Conservation (phyloP, 352 stramenopile species). For the Phytophthora pseudosyringae region DNA sequence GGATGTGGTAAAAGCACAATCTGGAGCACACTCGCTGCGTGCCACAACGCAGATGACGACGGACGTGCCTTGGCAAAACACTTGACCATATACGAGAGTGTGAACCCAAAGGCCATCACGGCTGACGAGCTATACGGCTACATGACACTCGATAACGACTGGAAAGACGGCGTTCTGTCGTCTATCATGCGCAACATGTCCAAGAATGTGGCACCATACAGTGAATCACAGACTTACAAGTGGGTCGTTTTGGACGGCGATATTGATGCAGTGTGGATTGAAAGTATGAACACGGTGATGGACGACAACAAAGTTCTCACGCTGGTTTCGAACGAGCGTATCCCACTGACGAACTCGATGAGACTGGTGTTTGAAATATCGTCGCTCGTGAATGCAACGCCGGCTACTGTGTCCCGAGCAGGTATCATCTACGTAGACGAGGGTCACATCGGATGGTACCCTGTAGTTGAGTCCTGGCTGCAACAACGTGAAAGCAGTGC, state of each 20-base stretch:
- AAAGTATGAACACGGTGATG: slow-evolving; percentile 94
- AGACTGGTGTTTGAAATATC: slow-evolving; percentile 98
- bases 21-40: slow-evolving; percentile 93
- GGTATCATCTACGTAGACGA: slow-evolving; percentile 98
- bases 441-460: slow-evolving; percentile 91
- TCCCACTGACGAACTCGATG: slow-evolving; percentile 96
- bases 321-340: slow-evolving; percentile 97
- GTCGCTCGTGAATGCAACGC: slow-evolving; percentile 95
- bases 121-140: slow-evolving; percentile 94
- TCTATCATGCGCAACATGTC: slow-evolving; percentile 98
- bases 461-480: slow-evolving; percentile 95
- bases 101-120: slow-evolving; percentile 96
- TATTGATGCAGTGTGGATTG: slow-evolving; percentile 96
- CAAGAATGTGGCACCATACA: slow-evolving; percentile 91
- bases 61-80: slow-evolving; percentile 85
- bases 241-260: slow-evolving; percentile 95
- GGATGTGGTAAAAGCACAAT: slow-evolving; percentile 96
- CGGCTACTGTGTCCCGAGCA: slow-evolving; percentile 95
- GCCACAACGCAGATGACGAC: slow-evolving; percentile 61
- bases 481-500: slow-evolving; percentile 75
- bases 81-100: slow-evolving; percentile 93
- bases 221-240: slow-evolving; percentile 86
- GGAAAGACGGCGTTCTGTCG: slow-evolving; percentile 96
- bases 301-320: slow-evolving; percentile 96
- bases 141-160: slow-evolving; percentile 98